Base-by-base conservation (phyloP, 1,284 basidiomycete genomes). In the Rhodotorula sp. region DNA sequence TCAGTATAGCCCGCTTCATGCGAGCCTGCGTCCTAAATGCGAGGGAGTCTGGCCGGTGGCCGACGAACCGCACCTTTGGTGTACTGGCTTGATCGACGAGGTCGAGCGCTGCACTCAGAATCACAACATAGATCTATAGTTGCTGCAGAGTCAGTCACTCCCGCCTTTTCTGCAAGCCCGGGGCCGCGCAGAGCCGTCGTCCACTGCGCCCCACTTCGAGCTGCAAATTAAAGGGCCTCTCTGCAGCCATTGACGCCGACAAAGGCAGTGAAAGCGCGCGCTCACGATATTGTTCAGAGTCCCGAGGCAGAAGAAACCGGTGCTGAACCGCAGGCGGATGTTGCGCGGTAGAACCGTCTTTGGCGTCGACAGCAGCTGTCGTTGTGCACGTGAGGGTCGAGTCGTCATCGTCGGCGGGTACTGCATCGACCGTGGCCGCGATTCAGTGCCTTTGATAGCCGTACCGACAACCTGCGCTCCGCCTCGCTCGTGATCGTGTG, bases 71-170 rank as follows among this genome's bases (percentile, higher is more conserved):
- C 23, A 76, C 78, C 65, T 92, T 92, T 0, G 93, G 93, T 0
- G 91, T 93, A 6, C 89, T 87, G 0, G 91, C 73, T 29, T 72
- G 87, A 6, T 95, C 92, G 0, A 98, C 93, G 6, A 99, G 86
- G 81, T 99, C 96, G 21, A 97, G 85, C 0, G 96, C 96, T 7
- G 96, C 96, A 1, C 93, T 96, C 34, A 98, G 87, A 74, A 98
- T 97, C 76, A 99, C 91, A 49, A 98, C 95, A 81, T 98, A 97
- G 63, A 68, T 65, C 63, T 64, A 49, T 2, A 21, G 29, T 12
- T 7, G 26, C 77, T 72, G 29, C 3, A 1, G 1, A 29, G 54
- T n/a, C 12, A 56, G 62, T 64, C 52, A 64, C 26, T 8, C 23
- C 2, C 49, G 49, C 20, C 8, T 29, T 3, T 14, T 29, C 29